Percentiles rank a stretch among this genome's conserved stretches.
Conservation (phyloP, 192 early-diverging fungal species). For the Coemansia sp. region DNA sequence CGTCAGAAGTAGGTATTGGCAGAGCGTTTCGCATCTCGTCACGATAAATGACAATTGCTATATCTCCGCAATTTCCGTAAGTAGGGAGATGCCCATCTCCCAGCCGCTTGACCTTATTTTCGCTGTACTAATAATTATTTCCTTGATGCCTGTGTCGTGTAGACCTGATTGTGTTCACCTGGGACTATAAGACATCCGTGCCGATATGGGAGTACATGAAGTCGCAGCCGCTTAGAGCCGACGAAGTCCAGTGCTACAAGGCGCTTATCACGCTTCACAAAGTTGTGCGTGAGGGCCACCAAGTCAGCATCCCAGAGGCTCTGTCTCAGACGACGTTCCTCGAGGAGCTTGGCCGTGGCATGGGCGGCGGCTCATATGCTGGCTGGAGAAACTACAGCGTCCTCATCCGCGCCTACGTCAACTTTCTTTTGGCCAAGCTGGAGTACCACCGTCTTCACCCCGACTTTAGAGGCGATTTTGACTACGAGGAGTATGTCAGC, state of each 20-base stretch:
- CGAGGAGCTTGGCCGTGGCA: constrained; percentile 63
- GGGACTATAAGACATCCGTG: constrained; percentile 85
- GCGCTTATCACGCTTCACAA: constrained; percentile 93
- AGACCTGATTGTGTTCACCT: constrained; percentile 88
- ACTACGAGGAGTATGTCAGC: constrained; percentile 96
- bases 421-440: constrained; percentile 87
- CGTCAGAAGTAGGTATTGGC: constrained; percentile 57
- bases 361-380: constrained; percentile 38
- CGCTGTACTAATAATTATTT: neutral
- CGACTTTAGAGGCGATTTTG: constrained; percentile 92
- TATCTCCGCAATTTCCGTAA: neutral
- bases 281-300: constrained; percentile 90
- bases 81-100: neutral
- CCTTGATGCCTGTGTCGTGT: constrained; percentile 27
- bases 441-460: constrained; percentile 89
- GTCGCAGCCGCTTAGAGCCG: constrained; percentile 82
- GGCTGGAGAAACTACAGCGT: constrained; percentile 68
- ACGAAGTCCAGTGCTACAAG: constrained; percentile 97
- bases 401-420: constrained; percentile 88
- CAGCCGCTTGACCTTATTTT: neutral
- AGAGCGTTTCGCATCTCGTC: neutral
- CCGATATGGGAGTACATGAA: constrained; percentile 85
- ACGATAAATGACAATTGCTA: neutral
- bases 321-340: constrained; percentile 79
- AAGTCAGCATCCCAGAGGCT: constrained; percentile 79